These are phyloP conservation scores for Pichia sp. DNA, from an alignment of 1,139 yeast species.

Conservation along the genomic window DNA sequence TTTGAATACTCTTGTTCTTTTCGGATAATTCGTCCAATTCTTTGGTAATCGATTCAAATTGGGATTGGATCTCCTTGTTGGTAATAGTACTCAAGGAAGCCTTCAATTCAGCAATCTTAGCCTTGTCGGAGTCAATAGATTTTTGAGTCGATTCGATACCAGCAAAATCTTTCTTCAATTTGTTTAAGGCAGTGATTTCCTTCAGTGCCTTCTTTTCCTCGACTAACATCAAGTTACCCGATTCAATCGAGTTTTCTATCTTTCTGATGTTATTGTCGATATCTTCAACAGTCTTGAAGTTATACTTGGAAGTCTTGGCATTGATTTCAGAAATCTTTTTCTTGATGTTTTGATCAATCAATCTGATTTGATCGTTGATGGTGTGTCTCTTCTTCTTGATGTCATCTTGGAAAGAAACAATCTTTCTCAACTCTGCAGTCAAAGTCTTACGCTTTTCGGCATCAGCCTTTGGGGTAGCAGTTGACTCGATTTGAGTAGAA, in stretches of 20 bases:
- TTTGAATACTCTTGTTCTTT: slow-evolving; percentile 59
- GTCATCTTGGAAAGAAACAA: slow-evolving; percentile 64
- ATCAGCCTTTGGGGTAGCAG: slow-evolving; percentile 41
- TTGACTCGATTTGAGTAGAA: slow-evolving; percentile 41
- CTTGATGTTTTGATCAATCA: slow-evolving; percentile 67
- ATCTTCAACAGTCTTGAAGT: slow-evolving; percentile 69
- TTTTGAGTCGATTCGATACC: slow-evolving; percentile 71
- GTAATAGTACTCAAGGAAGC: slow-evolving; percentile 57
- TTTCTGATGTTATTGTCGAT: slow-evolving; percentile 67
- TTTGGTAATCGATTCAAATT: slow-evolving; percentile 59
- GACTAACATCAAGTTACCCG: slow-evolving; percentile 81
- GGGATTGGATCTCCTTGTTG: slow-evolving; percentile 47
- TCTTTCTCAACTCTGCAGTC: slow-evolving; percentile 58
- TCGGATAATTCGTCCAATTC: slow-evolving; percentile 57
- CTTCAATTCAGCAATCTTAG: slow-evolving; percentile 72
- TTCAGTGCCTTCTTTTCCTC: slow-evolving; percentile 85
- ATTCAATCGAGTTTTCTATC: slow-evolving; percentile 70
- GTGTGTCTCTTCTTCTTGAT: slow-evolving; percentile 66
- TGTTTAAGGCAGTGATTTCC: slow-evolving; percentile 82
- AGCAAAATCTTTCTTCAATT: slow-evolving; percentile 74
- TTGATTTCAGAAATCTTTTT: slow-evolving; percentile 74
- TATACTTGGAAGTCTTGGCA: slow-evolving; percentile 63
- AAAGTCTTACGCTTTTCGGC: slow-evolving; percentile 59
- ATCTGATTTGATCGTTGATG: slow-evolving; percentile 68
- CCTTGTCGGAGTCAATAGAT: slow-evolving; percentile 75